These are phyloP conservation scores for Furcasterigmium sp. DNA, from an alignment of 2,329 filamentous ascomycete genomes.

Conservation along the genomic window DNA sequence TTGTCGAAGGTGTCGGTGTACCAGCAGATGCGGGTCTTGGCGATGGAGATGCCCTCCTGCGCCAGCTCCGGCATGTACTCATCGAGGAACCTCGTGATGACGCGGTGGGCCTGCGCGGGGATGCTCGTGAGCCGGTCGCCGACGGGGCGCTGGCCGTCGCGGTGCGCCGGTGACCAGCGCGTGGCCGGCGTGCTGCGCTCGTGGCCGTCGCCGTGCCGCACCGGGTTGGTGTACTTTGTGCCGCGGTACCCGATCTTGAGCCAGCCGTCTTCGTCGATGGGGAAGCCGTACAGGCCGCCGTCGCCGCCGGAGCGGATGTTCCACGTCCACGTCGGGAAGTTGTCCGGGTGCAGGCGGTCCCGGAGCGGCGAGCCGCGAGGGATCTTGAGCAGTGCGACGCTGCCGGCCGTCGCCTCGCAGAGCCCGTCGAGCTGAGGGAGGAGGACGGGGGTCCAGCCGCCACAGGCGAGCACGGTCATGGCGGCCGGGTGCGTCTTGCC, in stretches of 20 bases:
- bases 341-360: constrained; percentile 8
- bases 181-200: constrained; percentile 33
- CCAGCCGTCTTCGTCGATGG: constrained; percentile 15
- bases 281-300: constrained; percentile 21
- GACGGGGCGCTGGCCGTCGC: constrained; percentile 6
- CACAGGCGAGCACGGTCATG: constrained; percentile 33
- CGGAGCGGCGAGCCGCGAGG: constrained; percentile 8
- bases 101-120: constrained; percentile 14
- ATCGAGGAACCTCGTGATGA: constrained; percentile 25
- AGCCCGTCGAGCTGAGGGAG: constrained; percentile 14
- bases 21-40: constrained; percentile 48
- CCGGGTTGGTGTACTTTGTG: constrained; percentile 31
- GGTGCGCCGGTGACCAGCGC: constrained; percentile 19
- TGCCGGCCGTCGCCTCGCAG: constrained; percentile 16
- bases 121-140: constrained; percentile 12
- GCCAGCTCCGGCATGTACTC: constrained; percentile 36
- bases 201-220: constrained; percentile 22
- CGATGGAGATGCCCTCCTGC: constrained; percentile 24
- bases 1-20: constrained; percentile 52
- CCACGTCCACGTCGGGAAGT: constrained; percentile 14
- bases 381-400: constrained; percentile 12
- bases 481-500: constrained; percentile 23
- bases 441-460: constrained; percentile 17
- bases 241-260: constrained; percentile 24
- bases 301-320: constrained; percentile 12